Evolutionary conservation across 352 stramenopile species (phyloP).

Genomic region (Peronospora belbahrii): DNA sequence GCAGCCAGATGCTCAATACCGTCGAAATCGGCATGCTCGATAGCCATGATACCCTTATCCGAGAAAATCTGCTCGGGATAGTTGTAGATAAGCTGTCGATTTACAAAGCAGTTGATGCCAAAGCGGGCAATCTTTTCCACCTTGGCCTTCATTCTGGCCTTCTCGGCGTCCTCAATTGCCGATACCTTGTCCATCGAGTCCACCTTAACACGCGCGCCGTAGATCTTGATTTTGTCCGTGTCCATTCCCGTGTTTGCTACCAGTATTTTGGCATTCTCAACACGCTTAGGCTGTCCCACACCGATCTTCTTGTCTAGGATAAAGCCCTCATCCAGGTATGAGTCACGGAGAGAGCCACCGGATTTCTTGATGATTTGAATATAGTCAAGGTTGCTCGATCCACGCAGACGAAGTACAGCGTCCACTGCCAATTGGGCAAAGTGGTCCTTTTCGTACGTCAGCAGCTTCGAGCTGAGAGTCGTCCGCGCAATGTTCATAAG

Average conservation of each 20-base stretch:
- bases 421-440: conserved; percentile 95
- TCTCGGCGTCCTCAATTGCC: conserved; percentile 98
- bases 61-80: conserved; percentile 98
- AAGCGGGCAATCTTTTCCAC: conserved; percentile 97
- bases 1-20: conserved; percentile 96
- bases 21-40: conserved; percentile 99
- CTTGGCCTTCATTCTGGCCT: conserved; percentile 98
- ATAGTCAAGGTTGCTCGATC: conserved; percentile 94
- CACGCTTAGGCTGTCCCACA: conserved; percentile 91
- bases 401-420: conserved; percentile 94
- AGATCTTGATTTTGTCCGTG: conserved; percentile 99
- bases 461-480: conserved; percentile 97
- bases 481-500: conserved; percentile 96
- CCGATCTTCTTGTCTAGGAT: conserved; percentile 96
- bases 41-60: conserved; percentile 96
- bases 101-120: conserved; percentile 99
- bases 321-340: conserved; percentile 98
- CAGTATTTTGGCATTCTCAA: conserved; percentile 98
- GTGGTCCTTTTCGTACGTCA: conserved; percentile 97
- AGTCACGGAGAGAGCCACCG: conserved; percentile 93
- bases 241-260: conserved; percentile 99
- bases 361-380: conserved; percentile 99
- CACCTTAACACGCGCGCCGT: conserved; percentile 95
- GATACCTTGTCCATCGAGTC: conserved; percentile 98
- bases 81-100: conserved; percentile 99